Conservation (phyloP, 345 rosid species). For the Murraya paniculata region DNA sequence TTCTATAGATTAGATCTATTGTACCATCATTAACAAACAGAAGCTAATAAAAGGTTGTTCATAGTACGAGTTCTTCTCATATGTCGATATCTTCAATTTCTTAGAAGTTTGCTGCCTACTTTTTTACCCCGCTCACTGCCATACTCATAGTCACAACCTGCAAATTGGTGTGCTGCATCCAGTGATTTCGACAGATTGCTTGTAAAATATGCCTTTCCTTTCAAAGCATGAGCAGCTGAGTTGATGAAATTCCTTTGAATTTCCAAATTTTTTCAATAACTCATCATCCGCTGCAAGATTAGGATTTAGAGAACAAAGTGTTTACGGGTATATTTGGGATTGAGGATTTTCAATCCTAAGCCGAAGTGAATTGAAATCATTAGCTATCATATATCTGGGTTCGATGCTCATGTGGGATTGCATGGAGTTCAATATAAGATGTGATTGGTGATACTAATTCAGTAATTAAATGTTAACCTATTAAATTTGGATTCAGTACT, state of each 20-base stretch:
- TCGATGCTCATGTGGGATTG: too few relatives aligned
- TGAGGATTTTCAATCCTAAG: background rate
- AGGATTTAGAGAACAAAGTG: background rate
- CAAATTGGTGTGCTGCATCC: conserved; percentile 45
- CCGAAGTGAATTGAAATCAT: too few relatives aligned
- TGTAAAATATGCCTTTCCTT: conserved; percentile 25
- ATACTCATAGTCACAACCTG: conserved; percentile 42
- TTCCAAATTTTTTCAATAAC: conserved; percentile 38
- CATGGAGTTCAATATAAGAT: too few relatives aligned
- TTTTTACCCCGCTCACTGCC: conserved; percentile 53
- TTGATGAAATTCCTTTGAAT: conserved; percentile 40
- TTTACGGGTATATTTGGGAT: background rate
- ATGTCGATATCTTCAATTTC: too few relatives aligned
- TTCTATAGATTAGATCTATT: too few relatives aligned
- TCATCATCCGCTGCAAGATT: conserved; percentile 14
- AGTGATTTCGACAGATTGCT: conserved; percentile 12
- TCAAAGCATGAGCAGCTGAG: conserved; percentile 40
- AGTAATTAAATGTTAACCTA: too few relatives aligned
- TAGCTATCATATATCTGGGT: too few relatives aligned
- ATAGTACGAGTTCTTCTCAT: too few relatives aligned
- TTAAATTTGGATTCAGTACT: too few relatives aligned
- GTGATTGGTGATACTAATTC: too few relatives aligned
- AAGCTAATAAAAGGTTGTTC: too few relatives aligned
- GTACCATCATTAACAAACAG: too few relatives aligned
- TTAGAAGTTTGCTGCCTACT: conserved; percentile 22